A percentile compares a stretch with the other conserved stretches of the same genome.
Evolutionary conservation across 176 grass and related monocot species (phyloP).

Genomic region (Lolium multiflorum): DNA sequence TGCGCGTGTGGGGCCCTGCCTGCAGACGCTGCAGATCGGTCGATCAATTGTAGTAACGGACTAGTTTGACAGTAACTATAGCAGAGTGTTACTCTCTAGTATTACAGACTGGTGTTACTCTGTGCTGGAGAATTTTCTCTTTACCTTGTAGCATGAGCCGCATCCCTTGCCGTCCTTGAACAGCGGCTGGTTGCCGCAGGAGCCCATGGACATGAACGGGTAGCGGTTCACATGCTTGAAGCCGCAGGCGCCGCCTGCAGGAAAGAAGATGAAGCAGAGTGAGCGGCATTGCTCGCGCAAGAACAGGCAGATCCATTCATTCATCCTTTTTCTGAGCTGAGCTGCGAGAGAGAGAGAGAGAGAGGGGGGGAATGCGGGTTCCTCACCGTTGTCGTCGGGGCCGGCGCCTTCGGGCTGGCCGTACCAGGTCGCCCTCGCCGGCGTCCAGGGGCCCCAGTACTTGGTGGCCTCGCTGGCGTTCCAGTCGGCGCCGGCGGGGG

Average conservation of each 20-base stretch:
- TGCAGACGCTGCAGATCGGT: constrained; percentile 4
- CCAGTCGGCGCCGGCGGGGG: constrained; percentile 24
- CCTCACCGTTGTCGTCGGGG: constrained; percentile 76
- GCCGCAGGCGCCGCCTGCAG: constrained; percentile 80
- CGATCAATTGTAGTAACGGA: background rate
- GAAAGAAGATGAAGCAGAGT: background rate
- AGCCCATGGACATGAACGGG: constrained; percentile 78
- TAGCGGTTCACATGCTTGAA: constrained; percentile 75
- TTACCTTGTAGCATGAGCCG: constrained; percentile 85
- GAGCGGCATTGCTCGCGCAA: constrained; percentile 39
- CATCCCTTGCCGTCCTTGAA: constrained; percentile 92
- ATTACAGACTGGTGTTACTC: background rate
- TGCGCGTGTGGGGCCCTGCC: background rate
- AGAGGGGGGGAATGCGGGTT: background rate
- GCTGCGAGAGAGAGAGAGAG: too few relatives aligned
- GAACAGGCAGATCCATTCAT: background rate
- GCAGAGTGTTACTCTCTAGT: too few relatives aligned
- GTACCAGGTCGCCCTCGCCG: constrained; percentile 86
- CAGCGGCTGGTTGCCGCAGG: constrained; percentile 81
- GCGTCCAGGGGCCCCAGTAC: constrained; percentile 54
- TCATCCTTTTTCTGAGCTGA: too few relatives aligned
- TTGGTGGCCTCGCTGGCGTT: constrained; percentile 49
- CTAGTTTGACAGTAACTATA: constrained; percentile 20
- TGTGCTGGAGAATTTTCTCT: background rate
- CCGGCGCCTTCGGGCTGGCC: constrained; percentile 81